These are phyloP conservation scores for Monsonia emarginata DNA, from an alignment of 441 rosid species.

Conservation along the genomic window DNA sequence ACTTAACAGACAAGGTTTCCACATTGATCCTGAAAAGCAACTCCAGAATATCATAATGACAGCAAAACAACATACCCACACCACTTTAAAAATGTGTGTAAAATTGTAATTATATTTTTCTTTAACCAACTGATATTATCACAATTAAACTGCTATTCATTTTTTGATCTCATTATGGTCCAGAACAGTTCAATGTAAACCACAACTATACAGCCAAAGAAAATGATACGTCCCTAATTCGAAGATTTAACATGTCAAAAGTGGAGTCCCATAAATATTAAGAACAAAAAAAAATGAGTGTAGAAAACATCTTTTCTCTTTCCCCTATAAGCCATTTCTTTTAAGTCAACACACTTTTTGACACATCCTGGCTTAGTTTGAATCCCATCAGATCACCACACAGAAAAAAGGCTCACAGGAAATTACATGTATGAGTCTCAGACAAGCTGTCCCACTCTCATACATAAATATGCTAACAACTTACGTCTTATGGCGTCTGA, in stretches of 20 bases:
- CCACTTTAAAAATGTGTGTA: too few relatives aligned
- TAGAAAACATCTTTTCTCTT: not conserved
- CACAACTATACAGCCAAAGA: not conserved
- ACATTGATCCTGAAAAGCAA: too few relatives aligned
- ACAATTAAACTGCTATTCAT: not conserved
- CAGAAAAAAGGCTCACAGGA: not conserved
- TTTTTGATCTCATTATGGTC: not conserved
- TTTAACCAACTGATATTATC: not conserved
- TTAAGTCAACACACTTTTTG: not conserved
- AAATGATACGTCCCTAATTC: not conserved
- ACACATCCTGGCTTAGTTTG: not conserved
- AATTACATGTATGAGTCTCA: not conserved
- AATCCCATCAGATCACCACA: slow-evolving; percentile 7
- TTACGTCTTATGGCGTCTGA: slow-evolving; percentile 64
- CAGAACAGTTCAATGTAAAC: not conserved
- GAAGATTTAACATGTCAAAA: not conserved
- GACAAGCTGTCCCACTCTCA: not conserved
- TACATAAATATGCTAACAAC: slow-evolving; percentile 18
- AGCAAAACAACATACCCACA: too few relatives aligned
- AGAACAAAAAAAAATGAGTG: not conserved
- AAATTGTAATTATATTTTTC: not conserved
- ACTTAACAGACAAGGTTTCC: too few relatives aligned
- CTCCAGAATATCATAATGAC: too few relatives aligned
- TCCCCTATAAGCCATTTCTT: not conserved
- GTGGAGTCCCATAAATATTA: not conserved